Conservation (phyloP, 768 basidiomycete species). For the Pholiota molesta region DNA sequence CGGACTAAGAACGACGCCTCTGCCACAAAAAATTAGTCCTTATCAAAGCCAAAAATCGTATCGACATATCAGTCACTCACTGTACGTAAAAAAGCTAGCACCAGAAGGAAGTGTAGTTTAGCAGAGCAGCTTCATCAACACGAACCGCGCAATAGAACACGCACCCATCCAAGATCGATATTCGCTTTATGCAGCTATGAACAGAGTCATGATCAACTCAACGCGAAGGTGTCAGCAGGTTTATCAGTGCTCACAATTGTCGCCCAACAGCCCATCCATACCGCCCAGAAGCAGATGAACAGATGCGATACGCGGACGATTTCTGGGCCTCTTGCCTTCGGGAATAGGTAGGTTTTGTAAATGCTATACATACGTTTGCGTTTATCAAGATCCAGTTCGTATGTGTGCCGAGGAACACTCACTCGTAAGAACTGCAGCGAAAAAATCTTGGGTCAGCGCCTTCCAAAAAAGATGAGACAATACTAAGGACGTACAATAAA, state of each 20-base stretch:
- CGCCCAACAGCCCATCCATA: slow-evolving; percentile 48
- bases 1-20: slow-evolving; percentile 52
- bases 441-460: not conserved
- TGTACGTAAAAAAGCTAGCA: slow-evolving; percentile 46
- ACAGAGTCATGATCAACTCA: not conserved
- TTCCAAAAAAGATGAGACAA: slow-evolving; percentile 5
- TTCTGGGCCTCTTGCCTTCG: slow-evolving; percentile 37
- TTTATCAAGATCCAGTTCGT: not conserved
- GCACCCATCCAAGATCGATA: slow-evolving; percentile 51
- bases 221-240: not conserved
- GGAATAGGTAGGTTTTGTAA: slow-evolving; percentile 41
- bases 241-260: slow-evolving; percentile 31
- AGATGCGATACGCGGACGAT: slow-evolving; percentile 43
- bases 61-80: slow-evolving; percentile 25
- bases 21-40: slow-evolving; percentile 14
- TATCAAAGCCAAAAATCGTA: not conserved
- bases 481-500: slow-evolving; percentile 37
- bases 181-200: slow-evolving; percentile 44
- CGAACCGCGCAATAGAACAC: slow-evolving; percentile 11
- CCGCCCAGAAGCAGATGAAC: slow-evolving; percentile 45
- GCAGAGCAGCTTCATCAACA: not conserved
- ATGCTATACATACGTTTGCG: slow-evolving; percentile 23
- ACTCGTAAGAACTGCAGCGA: slow-evolving; percentile 48
- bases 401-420: slow-evolving; percentile 17
- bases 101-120: not conserved